phyloP scores from a whole-genome alignment of 441 rosid species.

The Cnidoscolus chayamansa region DNA sequence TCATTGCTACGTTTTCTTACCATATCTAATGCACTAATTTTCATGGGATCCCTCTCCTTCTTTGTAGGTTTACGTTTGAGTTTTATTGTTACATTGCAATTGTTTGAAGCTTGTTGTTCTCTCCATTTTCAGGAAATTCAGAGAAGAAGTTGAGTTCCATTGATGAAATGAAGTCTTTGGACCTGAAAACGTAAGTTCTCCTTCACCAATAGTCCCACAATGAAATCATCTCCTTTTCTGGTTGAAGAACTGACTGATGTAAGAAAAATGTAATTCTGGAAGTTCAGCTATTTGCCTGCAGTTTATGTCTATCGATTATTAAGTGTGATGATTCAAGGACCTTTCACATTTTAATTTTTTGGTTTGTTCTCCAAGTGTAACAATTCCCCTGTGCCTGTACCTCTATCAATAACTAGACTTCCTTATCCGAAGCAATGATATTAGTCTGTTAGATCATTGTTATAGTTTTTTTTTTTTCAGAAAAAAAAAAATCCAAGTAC shows the following conservation, averaged over 20 bases:
- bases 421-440: neutral
- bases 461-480: no score
- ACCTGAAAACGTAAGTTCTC: slow-evolving; percentile 65
- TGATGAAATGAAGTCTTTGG: slow-evolving; percentile 65
- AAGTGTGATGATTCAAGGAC: neutral
- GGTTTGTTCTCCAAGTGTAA: no score
- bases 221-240: neutral
- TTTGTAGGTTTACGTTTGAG: neutral
- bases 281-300: neutral
- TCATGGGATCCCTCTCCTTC: neutral
- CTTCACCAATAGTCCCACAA: neutral
- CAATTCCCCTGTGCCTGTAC: no score
- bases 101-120: slow-evolving; percentile 15
- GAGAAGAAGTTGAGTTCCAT: slow-evolving; percentile 50
- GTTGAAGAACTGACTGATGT: neutral
- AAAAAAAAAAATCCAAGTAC: no score
- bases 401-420: neutral
- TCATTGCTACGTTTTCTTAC: neutral
- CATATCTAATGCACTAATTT: neutral
- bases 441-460: no score
- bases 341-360: neutral
- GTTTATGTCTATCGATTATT: neutral
- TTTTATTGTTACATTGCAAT: slow-evolving; percentile 3
- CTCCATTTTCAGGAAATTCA: slow-evolving; percentile 42
- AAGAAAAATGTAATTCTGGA: neutral